Evolutionary conservation across 148 eudicot genomes (phyloP).

Genomic region (Cornus florida): DNA sequence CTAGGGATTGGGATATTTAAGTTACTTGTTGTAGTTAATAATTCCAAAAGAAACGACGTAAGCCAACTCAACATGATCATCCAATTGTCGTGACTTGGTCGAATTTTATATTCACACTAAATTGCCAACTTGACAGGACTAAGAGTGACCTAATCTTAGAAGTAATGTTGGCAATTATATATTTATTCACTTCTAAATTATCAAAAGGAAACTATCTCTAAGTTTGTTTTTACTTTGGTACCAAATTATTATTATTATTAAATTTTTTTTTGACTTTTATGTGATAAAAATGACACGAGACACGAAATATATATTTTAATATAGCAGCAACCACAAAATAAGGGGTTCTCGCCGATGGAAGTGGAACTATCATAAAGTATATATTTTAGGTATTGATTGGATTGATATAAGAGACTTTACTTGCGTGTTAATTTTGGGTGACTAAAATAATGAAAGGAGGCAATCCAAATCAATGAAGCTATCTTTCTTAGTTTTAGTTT

Average conservation of each 20-base stretch:
- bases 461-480: background rate
- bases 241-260: too few species aligned
- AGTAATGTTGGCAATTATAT: background rate
- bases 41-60: background rate
- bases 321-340: background rate
- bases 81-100: background rate
- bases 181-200: background rate
- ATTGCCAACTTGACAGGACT: background rate
- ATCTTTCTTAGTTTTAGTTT: too few species aligned
- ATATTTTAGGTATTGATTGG: background rate
- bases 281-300: background rate
- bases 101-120: background rate
- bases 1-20: background rate
- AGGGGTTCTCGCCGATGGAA: too few species aligned
- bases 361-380: background rate
- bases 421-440: background rate
- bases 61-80: constrained; percentile 2
- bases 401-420: background rate
- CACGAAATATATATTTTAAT: background rate
- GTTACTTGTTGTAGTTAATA: background rate
- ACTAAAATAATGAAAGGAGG: background rate
- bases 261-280: background rate
- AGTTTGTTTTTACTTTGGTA: background rate
- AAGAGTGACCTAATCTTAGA: constrained; percentile 1
- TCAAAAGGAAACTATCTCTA: background rate